These are phyloP conservation scores for Penicillium expansum DNA, from an alignment of 2,329 filamentous ascomycete species.

Conservation along the genomic window DNA sequence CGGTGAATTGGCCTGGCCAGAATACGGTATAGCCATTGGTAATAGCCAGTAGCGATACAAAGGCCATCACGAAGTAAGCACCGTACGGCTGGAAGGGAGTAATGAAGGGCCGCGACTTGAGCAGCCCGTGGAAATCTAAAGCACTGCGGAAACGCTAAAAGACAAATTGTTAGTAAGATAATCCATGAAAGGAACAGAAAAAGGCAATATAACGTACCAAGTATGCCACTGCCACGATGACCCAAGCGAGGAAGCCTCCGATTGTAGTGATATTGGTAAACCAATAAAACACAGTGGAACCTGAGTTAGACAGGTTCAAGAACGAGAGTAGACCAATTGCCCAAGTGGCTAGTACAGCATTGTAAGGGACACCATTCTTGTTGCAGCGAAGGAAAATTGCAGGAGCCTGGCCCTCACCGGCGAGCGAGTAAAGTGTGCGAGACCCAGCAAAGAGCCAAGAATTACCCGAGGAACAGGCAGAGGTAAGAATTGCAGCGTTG, in stretches of 20 bases:
- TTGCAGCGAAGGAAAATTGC: constrained; percentile 43
- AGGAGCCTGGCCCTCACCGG: constrained; percentile 41
- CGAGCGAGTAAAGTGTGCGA: constrained; percentile 51
- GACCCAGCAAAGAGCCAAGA: constrained; percentile 57
- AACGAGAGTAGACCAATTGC: constrained; percentile 35
- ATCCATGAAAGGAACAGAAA: constrained; percentile 37
- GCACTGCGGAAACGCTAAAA: constrained; percentile 54
- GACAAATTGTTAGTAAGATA: neutral
- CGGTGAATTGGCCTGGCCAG: constrained; percentile 46
- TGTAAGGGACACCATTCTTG: constrained; percentile 53
- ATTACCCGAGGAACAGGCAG: constrained; percentile 67
- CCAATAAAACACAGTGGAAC: constrained; percentile 42
- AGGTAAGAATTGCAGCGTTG: constrained; percentile 71
- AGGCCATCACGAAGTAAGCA: constrained; percentile 49
- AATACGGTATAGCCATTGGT: constrained; percentile 60
- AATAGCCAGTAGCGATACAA: constrained; percentile 51
- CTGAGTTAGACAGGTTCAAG: constrained; percentile 37
- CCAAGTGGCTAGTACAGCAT: constrained; percentile 45
- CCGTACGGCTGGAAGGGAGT: constrained; percentile 53
- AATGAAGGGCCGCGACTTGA: constrained; percentile 50
- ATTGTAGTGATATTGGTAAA: constrained; percentile 43
- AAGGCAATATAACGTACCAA: constrained; percentile 35
- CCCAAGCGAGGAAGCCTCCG: constrained; percentile 40
- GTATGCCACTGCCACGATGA: constrained; percentile 47
- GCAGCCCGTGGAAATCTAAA: constrained; percentile 48